These are phyloP conservation scores for Puccinellia tenuiflora DNA, from an alignment of 176 grass and related monocot species.

Conservation along the genomic window DNA sequence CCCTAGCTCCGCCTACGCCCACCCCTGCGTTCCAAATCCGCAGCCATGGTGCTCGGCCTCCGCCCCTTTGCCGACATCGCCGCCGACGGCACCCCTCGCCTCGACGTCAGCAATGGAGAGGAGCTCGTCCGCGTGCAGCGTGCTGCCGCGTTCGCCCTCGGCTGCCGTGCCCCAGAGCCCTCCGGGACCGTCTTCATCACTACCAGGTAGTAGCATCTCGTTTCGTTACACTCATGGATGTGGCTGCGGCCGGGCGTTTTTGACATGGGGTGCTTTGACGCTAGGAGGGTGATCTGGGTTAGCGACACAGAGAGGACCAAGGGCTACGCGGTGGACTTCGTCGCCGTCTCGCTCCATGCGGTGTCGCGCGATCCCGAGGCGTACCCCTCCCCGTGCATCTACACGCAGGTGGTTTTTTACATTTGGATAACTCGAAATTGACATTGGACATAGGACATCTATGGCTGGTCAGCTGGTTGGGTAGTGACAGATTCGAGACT, in stretches of 20 bases:
- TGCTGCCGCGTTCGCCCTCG: constrained; percentile 41
- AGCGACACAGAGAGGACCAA: constrained; percentile 40
- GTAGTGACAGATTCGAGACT: background rate
- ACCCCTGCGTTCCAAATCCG: background rate
- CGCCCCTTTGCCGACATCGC: constrained; percentile 37
- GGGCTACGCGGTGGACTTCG: constrained; percentile 64
- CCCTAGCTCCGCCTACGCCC: background rate
- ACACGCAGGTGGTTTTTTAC: constrained; percentile 12
- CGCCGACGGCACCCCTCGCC: constrained; percentile 28
- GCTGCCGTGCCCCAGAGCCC: constrained; percentile 23
- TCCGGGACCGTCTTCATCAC: constrained; percentile 62
- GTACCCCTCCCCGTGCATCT: constrained; percentile 55
- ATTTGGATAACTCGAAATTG: background rate
- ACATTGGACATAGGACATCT: background rate
- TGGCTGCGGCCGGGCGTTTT: background rate
- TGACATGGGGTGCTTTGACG: background rate
- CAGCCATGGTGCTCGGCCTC: constrained; percentile 55
- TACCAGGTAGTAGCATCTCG: constrained; percentile 30
- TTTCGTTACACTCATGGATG: too few species aligned
- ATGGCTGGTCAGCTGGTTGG: background rate
- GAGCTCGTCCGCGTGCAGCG: constrained; percentile 53
- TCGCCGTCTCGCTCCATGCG: constrained; percentile 65
- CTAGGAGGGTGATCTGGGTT: constrained; percentile 68
- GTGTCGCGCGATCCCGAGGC: constrained; percentile 59
- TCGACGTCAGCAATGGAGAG: constrained; percentile 46